Evolutionary conservation across 2,329 filamentous ascomycete genomes (phyloP), one percentile per base, ranked within the genome.

Genomic region (Ceratocystis harringtonii): DNA sequence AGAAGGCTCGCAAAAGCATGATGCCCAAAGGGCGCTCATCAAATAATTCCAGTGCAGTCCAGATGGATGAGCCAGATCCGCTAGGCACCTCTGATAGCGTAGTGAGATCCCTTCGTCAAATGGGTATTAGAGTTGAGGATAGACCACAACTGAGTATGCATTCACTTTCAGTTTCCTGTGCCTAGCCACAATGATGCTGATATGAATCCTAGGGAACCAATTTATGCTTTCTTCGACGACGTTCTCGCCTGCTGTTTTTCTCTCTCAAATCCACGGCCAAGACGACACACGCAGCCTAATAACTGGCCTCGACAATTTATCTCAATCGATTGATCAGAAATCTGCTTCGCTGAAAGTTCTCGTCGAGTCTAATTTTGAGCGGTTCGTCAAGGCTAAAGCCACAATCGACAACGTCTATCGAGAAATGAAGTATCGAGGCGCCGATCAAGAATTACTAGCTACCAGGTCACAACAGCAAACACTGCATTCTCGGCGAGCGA

Each of bases 331-430:
- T 71, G 94, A 97, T 72, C 90, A 97, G 76, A 99, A 99, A 75
- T 96, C 92, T 0, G 94, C 92, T 0, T 96, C 92, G 3, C 82
- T 99, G 68, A 99, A 99, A 74, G 89, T 95, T 10, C 81, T 99
- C 19, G 94, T 99, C 28, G 94, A 99, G 75, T 92, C 90, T 69
- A 99, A 99, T 74, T 99, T 99, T 73, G 95, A 99, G 76, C 88
- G 92, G 69, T 99, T 99, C 77, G 94, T 99, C 65, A 88, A 90
- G 69, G 94, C 94, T 55, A 99, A 99, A 75, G 90, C 92, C 19
- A 97, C 92, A 6, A 97, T 99, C 71, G 94, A 99, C 77, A 95
- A 95, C 76, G 94, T 99, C 63, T 99, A 99, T 76, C 95, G 87
- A 68, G 94, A 99, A 75, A 99, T 99, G 94, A 96, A 84, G 80